Evolutionary conservation across 2,329 filamentous ascomycete genomes (phyloP).

Genomic region (Pezizomycotina sp.): DNA sequence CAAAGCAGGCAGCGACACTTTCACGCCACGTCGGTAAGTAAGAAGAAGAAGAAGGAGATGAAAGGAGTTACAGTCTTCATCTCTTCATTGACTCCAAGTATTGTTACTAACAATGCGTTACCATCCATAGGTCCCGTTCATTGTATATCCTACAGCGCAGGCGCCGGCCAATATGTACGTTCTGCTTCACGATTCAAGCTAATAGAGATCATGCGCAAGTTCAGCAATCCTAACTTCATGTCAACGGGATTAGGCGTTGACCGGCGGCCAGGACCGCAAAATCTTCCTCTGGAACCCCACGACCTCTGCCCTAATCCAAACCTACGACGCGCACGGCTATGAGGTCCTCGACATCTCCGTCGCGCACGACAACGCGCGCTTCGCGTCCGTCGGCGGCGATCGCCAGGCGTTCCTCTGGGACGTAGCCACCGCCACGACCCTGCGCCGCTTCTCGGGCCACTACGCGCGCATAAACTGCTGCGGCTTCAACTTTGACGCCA

Average conservation of each 20-base stretch:
- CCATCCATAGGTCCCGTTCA: slow-evolving; percentile 22
- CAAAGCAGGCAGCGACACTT: slow-evolving; percentile 21
- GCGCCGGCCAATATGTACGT: slow-evolving; percentile 24
- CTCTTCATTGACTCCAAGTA: background rate
- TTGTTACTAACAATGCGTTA: slow-evolving; percentile 2
- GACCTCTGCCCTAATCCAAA: slow-evolving; percentile 52
- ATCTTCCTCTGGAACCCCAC: slow-evolving; percentile 29
- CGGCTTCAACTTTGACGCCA: slow-evolving; percentile 58
- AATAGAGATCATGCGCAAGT: background rate
- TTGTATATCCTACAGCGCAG: slow-evolving; percentile 24
- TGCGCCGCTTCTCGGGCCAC: slow-evolving; percentile 60
- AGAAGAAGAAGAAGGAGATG: no score
- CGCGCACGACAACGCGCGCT: slow-evolving; percentile 59
- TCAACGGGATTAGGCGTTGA: slow-evolving; percentile 19
- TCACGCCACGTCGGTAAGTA: slow-evolving; percentile 22
- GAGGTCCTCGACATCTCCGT: slow-evolving; percentile 71
- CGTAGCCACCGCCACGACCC: slow-evolving; percentile 61
- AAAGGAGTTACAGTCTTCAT: background rate
- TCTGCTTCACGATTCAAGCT: background rate
- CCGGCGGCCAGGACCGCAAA: slow-evolving; percentile 25
- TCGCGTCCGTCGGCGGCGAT: slow-evolving; percentile 79
- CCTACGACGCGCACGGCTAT: slow-evolving; percentile 80
- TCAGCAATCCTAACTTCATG: background rate
- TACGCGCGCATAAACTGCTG: slow-evolving; percentile 60
- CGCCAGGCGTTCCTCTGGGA: slow-evolving; percentile 90